phyloP scores from a whole-genome alignment of 2,329 filamentous ascomycete species.

The Diaporthe vexans region DNA sequence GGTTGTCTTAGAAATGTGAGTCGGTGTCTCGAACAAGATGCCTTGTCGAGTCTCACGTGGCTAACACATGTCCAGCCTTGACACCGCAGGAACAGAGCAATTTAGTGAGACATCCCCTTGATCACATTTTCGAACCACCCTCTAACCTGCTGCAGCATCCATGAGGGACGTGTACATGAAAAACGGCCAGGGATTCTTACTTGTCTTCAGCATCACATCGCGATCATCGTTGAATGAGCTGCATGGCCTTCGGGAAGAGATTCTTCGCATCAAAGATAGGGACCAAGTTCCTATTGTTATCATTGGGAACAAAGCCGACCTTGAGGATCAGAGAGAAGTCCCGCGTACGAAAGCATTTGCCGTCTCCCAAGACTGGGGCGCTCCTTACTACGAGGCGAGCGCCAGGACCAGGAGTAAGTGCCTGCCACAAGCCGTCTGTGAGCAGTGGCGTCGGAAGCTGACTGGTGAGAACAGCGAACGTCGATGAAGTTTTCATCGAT shows the following conservation, averaged over 20 bases:
- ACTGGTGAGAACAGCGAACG: conserved; percentile 72
- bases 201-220: conserved; percentile 94
- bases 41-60: conserved; percentile 32
- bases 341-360: conserved; percentile 84
- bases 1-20: conserved; percentile 90
- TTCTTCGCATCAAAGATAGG: conserved; percentile 91
- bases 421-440: neutral
- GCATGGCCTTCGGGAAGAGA: conserved; percentile 85
- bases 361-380: conserved; percentile 88
- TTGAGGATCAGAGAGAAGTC: conserved; percentile 87
- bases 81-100: conserved; percentile 92
- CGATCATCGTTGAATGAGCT: conserved; percentile 87
- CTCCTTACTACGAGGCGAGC: conserved; percentile 92
- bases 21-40: conserved; percentile 42
- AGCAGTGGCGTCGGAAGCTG: conserved; percentile 42
- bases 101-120: conserved; percentile 76
- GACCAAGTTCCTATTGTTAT: conserved; percentile 89
- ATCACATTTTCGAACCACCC: neutral
- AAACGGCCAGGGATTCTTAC: conserved; percentile 89
- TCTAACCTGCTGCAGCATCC: conserved; percentile 60
- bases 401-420: conserved; percentile 78
- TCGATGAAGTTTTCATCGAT: conserved; percentile 91
- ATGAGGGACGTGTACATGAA: conserved; percentile 93
- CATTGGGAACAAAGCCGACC: conserved; percentile 91
- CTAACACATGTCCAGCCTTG: conserved; percentile 68